These are phyloP conservation scores for Leccinum longicurvipes DNA, from an alignment of 768 basidiomycete genomes.

Conservation along the genomic window DNA sequence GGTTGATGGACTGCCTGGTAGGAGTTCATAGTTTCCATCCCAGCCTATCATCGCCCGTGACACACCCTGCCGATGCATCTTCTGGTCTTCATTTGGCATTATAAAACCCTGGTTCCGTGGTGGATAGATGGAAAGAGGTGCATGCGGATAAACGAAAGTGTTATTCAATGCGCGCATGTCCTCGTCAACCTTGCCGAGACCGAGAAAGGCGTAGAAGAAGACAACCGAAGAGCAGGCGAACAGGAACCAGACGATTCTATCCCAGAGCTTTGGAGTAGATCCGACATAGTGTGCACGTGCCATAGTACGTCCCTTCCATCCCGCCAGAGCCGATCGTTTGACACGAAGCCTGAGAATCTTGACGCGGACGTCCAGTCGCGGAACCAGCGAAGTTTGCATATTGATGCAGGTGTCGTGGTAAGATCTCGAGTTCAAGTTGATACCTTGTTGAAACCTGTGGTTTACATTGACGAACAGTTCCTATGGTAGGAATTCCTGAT, in stretches of 20 bases:
- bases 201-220: slow-evolving; percentile 27
- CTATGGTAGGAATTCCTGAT: not conserved
- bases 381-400: slow-evolving; percentile 10
- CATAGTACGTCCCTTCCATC: not conserved
- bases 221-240: slow-evolving; percentile 24
- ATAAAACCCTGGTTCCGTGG: not conserved
- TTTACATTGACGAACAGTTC: not conserved
- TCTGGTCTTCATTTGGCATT: not conserved
- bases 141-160: not conserved
- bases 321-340: not conserved
- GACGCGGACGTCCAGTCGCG: not conserved
- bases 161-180: not conserved
- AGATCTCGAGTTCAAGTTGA: not conserved
- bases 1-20: not conserved
- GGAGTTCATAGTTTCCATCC: slow-evolving; percentile 20
- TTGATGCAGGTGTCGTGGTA: slow-evolving; percentile 5
- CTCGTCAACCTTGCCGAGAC: slow-evolving; percentile 14
- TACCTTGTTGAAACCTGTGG: not conserved
- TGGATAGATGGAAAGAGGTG: not conserved
- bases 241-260: slow-evolving; percentile 20
- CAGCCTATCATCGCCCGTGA: slow-evolving; percentile 14
- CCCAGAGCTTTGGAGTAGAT: slow-evolving; percentile 16
- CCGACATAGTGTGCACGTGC: not conserved
- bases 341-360: not conserved
- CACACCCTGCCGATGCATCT: not conserved